Base-by-base conservation (phyloP, 2,329 filamentous ascomycete species). In the Xylaria sp. region DNA sequence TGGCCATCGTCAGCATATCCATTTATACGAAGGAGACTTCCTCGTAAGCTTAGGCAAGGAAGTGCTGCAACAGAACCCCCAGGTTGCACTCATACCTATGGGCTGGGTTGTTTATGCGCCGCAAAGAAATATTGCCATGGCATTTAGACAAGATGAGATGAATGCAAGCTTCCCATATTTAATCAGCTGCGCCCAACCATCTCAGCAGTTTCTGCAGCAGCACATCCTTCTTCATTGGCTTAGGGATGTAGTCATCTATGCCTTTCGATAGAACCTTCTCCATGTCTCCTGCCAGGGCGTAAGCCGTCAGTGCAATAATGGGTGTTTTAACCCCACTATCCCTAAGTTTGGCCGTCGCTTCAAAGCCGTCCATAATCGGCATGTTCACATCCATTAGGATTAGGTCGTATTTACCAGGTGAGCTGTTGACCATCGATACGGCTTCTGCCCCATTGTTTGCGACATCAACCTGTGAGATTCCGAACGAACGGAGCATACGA, bases 291-390 rank as follows among this genome's bases (percentile, higher is more conserved):
- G 65, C 55, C 3, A 68, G 65, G 1, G 65, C 65, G 28, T 68
- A 59, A 39, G 65, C 65, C 10, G 65, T 68, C 54, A 68, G 54
- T 37, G 65, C 65, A 15, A 68, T 18, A 4, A 68, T 68, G n/a
- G 65, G 65, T 34, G 52, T 55, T 12, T 59, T 54, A 23, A 64
- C 55, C 15, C 65, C 65, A 48, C 37, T 55, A 9, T 23, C 50
- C 13, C 65, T 52, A 4, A 68, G 52, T 18, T 60, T 68, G 13
- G 54, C 46, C 28, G 65, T 68, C 7, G 65, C 65, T 37, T 68
- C 65, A 23, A 68, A 64, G 28, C 65, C 65, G 20, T 68, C 60
- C 65, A 68, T 68, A 46, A 68, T 28, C 8, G 65, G 65, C 65
- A 68, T 68, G 48, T 55, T 68, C 10, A 68, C 44, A 23, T 68